Base-by-base conservation (phyloP, 192 early-diverging fungal genomes). In the Endogone sp. region DNA sequence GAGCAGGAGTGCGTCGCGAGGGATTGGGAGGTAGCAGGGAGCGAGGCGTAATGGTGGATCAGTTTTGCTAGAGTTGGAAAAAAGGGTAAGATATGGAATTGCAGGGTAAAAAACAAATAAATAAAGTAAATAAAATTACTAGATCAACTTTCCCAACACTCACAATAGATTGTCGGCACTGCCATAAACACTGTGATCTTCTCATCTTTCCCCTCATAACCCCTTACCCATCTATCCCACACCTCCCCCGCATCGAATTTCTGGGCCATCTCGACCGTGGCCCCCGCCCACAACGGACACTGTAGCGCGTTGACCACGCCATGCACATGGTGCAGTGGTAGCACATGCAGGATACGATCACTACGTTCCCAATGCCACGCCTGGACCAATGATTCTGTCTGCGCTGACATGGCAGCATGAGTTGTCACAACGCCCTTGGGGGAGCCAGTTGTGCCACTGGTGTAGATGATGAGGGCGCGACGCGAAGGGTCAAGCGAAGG, bases 401-500 rank as follows among this genome's bases (percentile, higher is more conserved):
- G 92, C 2, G 89, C 85, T 2, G 81, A 75, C 20, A 94, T 80
- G 22, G 79, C 86, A 4, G 71, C 73, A 60, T 89, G 89, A 4
- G 93, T 91, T 62, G 85, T 84, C 3, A 96, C 86, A 0, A 93
- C 93, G n/a, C 93, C 94, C 74, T 96, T 96, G 56, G 94, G 94
- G 57, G 79, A 79, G 16, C 90, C 90, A 8, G 86, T 87, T 0
- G 85, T 90, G 16, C 91, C 92, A 62, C 88, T 90, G 0, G 92
- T 94, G 77, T 90, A 94, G 32, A 94, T 90, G 69, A 94, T 88
- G 70, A 91, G 67, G 1, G 91, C 92, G 29, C 86, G 68, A 62
- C 70, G 60, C 26, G 66, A 27, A 6, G 27, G 2, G 24, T 6
- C 4, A 28, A 60, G 27, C 8, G 59, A 59, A 68, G 29, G 11